Conservation (phyloP, 129 eudicot genomes). For the Erigeron canadensis region DNA sequence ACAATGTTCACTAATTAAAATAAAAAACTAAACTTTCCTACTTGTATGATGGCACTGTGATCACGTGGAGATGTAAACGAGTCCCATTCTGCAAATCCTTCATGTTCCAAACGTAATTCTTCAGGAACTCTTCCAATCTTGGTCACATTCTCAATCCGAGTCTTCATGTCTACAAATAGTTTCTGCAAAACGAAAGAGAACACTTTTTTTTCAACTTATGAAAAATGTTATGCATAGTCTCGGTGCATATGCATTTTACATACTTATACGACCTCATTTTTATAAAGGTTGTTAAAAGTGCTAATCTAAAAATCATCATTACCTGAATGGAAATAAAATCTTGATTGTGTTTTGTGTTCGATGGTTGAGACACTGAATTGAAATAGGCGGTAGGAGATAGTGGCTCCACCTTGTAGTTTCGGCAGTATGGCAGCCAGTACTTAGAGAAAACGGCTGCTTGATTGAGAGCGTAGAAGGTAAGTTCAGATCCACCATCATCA, state of each 20-base stretch:
- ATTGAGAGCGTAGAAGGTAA: constrained; percentile 61
- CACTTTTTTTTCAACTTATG: not conserved
- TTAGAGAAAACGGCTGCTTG: constrained; percentile 58
- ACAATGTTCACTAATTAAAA: not conserved
- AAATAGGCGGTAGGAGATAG: constrained; percentile 69
- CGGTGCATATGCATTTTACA: too few species aligned
- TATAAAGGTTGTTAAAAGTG: not conserved
- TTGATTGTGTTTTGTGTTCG: constrained; percentile 28
- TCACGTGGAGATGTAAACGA: constrained; percentile 42
- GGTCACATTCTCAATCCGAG: constrained; percentile 44
- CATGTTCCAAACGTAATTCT: constrained; percentile 31
- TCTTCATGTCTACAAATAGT: constrained; percentile 51
- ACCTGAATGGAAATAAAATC: constrained; percentile 51
- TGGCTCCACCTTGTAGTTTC: constrained; percentile 59
- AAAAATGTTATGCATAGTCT: too few species aligned
- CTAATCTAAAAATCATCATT: not conserved
- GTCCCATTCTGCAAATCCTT: constrained; percentile 58
- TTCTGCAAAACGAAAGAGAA: constrained; percentile 31
- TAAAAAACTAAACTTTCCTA: constrained; percentile 1
- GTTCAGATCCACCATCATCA: constrained; percentile 67
- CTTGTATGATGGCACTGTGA: constrained; percentile 59
- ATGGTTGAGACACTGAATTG: constrained; percentile 18
- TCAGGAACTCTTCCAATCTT: constrained; percentile 43
- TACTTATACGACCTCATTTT: not conserved
- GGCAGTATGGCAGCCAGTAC: constrained; percentile 75